Conservation (phyloP, 140 eudicot species). For the Flaveria floridana region DNA sequence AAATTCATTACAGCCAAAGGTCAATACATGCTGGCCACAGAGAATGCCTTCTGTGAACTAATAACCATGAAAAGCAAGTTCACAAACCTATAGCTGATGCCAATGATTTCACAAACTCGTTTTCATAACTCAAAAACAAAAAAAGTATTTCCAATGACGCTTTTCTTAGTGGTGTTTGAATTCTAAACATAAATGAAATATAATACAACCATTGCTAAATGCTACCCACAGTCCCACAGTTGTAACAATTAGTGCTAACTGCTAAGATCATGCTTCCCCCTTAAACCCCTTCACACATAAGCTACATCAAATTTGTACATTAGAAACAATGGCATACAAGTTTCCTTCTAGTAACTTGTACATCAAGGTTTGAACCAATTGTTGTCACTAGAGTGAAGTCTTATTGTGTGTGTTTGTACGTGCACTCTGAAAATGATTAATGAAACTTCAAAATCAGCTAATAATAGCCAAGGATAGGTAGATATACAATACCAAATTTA, state of each 20-base stretch:
- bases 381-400: not conserved
- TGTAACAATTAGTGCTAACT: not conserved
- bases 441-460: not conserved
- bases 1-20: not conserved
- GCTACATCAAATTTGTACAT: not conserved
- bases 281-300: not conserved
- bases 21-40: not conserved
- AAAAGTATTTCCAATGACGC: no score
- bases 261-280: not conserved
- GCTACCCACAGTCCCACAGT: not conserved
- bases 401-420: not conserved
- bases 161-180: slow-evolving; percentile 12
- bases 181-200: not conserved
- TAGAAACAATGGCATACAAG: not conserved
- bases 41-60: slow-evolving; percentile 3
- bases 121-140: not conserved
- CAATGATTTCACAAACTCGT: not conserved
- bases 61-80: not conserved
- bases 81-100: not conserved
- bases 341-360: slow-evolving; percentile 3
- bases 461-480: not conserved
- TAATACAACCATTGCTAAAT: not conserved
- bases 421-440: not conserved
- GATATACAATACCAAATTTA: not conserved
- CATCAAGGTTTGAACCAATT: not conserved